Evolutionary conservation across 2,329 filamentous ascomycete species (phyloP).

Genomic region (Seiridium cupressi): DNA sequence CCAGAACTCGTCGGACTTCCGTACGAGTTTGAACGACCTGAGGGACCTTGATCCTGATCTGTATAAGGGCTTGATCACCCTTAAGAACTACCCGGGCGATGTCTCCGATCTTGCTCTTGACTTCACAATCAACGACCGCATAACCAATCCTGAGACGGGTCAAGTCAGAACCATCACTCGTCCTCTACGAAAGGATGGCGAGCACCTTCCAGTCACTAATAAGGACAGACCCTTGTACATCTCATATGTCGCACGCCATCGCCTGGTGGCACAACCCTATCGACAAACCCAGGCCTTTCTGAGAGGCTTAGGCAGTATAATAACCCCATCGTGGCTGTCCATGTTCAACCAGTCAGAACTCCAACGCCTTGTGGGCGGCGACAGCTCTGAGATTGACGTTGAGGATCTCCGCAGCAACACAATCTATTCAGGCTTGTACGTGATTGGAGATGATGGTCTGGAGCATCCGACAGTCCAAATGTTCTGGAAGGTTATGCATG

Average conservation of each 20-base stretch:
- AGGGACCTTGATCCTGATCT: constrained; percentile 87
- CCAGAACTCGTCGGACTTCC: constrained; percentile 55
- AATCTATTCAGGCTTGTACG: constrained; percentile 82
- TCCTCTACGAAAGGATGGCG: constrained; percentile 75
- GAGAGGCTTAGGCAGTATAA: constrained; percentile 79
- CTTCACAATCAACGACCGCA: constrained; percentile 81
- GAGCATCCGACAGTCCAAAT: constrained; percentile 84
- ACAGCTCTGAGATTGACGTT: constrained; percentile 81
- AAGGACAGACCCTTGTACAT: constrained; percentile 94
- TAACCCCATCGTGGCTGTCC: constrained; percentile 87
- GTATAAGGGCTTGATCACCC: constrained; percentile 77
- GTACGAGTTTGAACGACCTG: constrained; percentile 91
- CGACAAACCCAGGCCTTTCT: constrained; percentile 87
- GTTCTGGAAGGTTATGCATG: constrained; percentile 88
- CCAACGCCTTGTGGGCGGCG: constrained; percentile 88
- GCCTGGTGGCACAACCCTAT: constrained; percentile 76
- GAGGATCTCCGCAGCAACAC: constrained; percentile 84
- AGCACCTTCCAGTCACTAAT: constrained; percentile 79
- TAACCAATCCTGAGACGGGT: constrained; percentile 40
- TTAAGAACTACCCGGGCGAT: constrained; percentile 84
- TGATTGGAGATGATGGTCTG: constrained; percentile 80
- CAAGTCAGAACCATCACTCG: constrained; percentile 64
- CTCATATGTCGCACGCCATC: constrained; percentile 83
- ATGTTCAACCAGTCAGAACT: constrained; percentile 99
- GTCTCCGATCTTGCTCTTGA: constrained; percentile 80